These are phyloP conservation scores for Albifimbria verrucaria DNA, from an alignment of 2,329 filamentous ascomycete genomes.

Conservation along the genomic window DNA sequence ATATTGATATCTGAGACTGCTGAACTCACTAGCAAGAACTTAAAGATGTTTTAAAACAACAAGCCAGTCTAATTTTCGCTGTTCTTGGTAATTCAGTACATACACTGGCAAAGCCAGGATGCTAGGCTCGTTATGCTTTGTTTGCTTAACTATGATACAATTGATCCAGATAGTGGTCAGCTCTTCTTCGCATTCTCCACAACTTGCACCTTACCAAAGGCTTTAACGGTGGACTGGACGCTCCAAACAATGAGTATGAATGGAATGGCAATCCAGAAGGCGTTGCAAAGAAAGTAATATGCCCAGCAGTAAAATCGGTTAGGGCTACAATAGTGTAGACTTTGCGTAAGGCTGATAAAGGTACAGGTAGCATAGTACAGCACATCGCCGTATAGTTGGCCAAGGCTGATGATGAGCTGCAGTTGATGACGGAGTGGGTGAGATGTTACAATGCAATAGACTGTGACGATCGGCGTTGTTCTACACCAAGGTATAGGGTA, in stretches of 20 bases:
- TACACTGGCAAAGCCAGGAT: background rate
- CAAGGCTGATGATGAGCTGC: conserved; percentile 43
- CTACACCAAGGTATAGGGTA: too few species aligned
- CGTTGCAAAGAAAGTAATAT: conserved; percentile 51
- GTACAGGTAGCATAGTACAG: conserved; percentile 49
- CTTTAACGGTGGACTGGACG: conserved; percentile 17
- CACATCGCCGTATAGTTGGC: conserved; percentile 49
- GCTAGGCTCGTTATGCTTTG: background rate
- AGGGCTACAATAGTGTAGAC: conserved; percentile 42
- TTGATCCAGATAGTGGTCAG: background rate
- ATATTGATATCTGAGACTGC: background rate
- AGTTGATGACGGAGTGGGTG: conserved; percentile 46
- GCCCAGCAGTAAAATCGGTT: conserved; percentile 51
- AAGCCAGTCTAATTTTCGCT: background rate
- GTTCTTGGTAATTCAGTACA: background rate
- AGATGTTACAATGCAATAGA: conserved; percentile 37
- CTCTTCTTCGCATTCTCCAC: conserved; percentile 20
- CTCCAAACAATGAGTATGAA: conserved; percentile 26
- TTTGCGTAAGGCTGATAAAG: conserved; percentile 35
- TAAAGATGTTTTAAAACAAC: background rate
- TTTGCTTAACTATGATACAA: background rate
- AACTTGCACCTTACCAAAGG: conserved; percentile 24
- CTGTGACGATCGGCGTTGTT: too few species aligned
- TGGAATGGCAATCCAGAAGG: conserved; percentile 52
- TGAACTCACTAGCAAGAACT: background rate